Conservation (phyloP, 2,329 filamentous ascomycete species). For the Cladosporium sp. region DNA sequence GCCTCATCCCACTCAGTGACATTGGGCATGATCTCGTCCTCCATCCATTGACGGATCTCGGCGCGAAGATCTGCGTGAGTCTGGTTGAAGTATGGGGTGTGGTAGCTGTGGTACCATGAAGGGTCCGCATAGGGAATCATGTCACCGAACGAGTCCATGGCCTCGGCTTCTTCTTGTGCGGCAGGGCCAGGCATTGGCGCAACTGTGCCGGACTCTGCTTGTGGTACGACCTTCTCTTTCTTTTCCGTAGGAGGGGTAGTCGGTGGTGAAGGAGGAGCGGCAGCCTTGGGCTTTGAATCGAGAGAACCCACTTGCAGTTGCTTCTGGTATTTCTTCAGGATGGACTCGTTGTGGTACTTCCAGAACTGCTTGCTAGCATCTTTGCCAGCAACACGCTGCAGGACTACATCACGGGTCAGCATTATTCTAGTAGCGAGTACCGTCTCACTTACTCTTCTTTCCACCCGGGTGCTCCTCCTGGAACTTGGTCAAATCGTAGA, state of each 20-base stretch:
- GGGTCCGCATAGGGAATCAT: slow-evolving; percentile 91
- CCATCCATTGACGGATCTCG: slow-evolving; percentile 91
- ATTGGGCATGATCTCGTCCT: slow-evolving; percentile 83
- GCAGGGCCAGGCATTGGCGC: slow-evolving; percentile 43
- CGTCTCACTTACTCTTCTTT: slow-evolving; percentile 62
- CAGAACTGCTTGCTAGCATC: slow-evolving; percentile 68
- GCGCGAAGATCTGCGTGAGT: slow-evolving; percentile 86
- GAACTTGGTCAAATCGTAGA: slow-evolving; percentile 84
- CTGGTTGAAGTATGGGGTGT: slow-evolving; percentile 96
- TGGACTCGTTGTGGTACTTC: slow-evolving; percentile 78
- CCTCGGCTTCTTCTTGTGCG: slow-evolving; percentile 60
- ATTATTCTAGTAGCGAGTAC: not conserved
- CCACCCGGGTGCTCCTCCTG: slow-evolving; percentile 54
- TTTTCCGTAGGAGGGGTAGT: slow-evolving; percentile 50
- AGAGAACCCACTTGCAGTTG: slow-evolving; percentile 84
- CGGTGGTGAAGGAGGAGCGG: slow-evolving; percentile 54
- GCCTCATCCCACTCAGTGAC: slow-evolving; percentile 97
- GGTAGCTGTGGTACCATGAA: slow-evolving; percentile 71
- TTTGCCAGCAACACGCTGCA: slow-evolving; percentile 66
- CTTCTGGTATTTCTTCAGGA: slow-evolving; percentile 77
- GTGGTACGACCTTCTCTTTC: slow-evolving; percentile 56
- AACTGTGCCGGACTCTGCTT: slow-evolving; percentile 60
- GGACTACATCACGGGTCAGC: slow-evolving; percentile 49
- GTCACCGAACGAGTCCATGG: slow-evolving; percentile 81
- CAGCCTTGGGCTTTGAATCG: slow-evolving; percentile 74